These are phyloP conservation scores for Serendipita vermifera DNA, from an alignment of 768 basidiomycete species.

Conservation along the genomic window DNA sequence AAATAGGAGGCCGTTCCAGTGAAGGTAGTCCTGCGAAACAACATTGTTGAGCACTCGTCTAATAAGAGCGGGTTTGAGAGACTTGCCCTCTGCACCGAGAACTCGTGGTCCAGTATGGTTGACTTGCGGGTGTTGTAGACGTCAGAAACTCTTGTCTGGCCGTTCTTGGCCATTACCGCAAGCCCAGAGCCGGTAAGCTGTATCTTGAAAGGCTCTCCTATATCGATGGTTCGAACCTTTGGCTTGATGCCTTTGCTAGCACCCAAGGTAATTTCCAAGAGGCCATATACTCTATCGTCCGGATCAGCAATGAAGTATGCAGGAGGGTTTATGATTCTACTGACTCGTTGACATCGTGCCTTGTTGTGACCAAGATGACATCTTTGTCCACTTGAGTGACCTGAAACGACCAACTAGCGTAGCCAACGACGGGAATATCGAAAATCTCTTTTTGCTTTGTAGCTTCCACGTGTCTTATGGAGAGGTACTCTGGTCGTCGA, in stretches of 20 bases:
- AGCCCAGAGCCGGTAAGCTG: too few species aligned
- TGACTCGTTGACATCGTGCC: not conserved
- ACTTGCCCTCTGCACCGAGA: too few species aligned
- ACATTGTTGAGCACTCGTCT: too few species aligned
- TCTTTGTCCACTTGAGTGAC: not conserved
- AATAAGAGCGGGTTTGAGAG: too few species aligned
- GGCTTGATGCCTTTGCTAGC: not conserved
- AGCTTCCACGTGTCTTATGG: not conserved
- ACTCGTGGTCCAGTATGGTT: too few species aligned
- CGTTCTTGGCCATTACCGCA: too few species aligned
- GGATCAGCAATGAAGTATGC: too few species aligned
- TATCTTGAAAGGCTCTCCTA: too few species aligned
- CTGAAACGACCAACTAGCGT: not conserved
- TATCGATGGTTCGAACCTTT: not conserved
- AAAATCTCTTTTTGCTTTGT: not conserved
- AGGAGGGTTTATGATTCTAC: too few species aligned
- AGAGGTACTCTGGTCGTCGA: not conserved
- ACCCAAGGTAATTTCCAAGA: constrained; percentile 1
- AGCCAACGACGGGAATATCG: not conserved
- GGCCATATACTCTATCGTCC: not conserved
- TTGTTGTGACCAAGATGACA: not conserved
- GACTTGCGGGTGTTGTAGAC: too few species aligned
- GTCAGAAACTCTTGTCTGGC: too few species aligned
- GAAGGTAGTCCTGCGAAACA: too few species aligned
- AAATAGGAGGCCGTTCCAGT: not conserved